Conservation (phyloP, 164 flowering plant genomes). For the Tinospora cordifolia region DNA sequence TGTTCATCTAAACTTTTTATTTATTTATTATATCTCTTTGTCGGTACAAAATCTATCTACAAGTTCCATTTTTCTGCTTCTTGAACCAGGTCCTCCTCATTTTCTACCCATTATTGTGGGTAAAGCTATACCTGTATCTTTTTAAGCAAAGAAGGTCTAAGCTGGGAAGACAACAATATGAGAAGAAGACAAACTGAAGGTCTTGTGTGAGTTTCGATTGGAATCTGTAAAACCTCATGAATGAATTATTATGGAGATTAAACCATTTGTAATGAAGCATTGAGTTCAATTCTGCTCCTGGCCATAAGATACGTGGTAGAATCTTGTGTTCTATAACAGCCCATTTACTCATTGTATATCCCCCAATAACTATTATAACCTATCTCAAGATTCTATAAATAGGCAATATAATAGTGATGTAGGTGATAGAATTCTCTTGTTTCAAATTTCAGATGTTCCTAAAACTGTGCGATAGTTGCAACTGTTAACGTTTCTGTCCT, state of each 20-base stretch:
- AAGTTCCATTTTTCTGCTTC: not conserved
- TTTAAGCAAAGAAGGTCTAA: constrained; percentile 70
- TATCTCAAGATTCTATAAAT: no score
- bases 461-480: no score
- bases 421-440: no score
- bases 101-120: constrained; percentile 66
- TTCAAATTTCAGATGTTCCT: no score
- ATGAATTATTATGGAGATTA: not conserved
- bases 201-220: not conserved
- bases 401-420: no score
- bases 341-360: no score
- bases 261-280: not conserved
- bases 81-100: constrained; percentile 53
- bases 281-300: not conserved
- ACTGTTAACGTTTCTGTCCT: no score
- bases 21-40: not conserved
- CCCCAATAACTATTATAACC: no score
- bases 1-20: no score
- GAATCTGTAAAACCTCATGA: not conserved
- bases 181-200: constrained; percentile 39
- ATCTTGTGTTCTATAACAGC: no score
- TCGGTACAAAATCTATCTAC: not conserved
- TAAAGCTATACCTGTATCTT: constrained; percentile 72
- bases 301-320: no score
- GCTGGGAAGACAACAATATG: constrained; percentile 34